Percentiles rank a stretch among this genome's conserved stretches.
Evolutionary conservation across 495 filamentous ascomycete genomes (phyloP).

Genomic region (Filosporella fistucella): DNA sequence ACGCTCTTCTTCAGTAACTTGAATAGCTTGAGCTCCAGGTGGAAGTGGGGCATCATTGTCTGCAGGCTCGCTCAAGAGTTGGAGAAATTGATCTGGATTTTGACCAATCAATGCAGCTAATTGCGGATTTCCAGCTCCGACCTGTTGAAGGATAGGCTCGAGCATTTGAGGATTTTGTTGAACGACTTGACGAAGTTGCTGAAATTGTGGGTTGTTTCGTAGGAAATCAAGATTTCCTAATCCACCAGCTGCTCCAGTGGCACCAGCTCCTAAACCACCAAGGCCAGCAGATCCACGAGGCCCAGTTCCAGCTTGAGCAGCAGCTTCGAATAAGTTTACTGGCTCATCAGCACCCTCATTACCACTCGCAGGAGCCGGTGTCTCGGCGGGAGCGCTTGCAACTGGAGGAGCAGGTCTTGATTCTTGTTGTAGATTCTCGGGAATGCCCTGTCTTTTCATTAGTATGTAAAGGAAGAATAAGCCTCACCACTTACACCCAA

Average conservation of each 20-base stretch:
- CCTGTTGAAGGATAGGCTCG: constrained; percentile 93
- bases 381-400: constrained; percentile 27
- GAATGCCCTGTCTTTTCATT: constrained; percentile 63
- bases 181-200: constrained; percentile 93
- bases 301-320: constrained; percentile 66
- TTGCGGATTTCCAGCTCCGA: constrained; percentile 92
- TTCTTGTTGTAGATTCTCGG: constrained; percentile 72
- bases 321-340: constrained; percentile 93
- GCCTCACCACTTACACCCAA: constrained; percentile 59
- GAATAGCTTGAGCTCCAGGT: constrained; percentile 83
- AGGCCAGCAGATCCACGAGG: constrained; percentile 43
- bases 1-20: constrained; percentile 91
- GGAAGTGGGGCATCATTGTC: constrained; percentile 73
- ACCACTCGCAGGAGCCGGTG: constrained; percentile 32
- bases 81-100: constrained; percentile 89
- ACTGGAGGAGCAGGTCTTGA: constrained; percentile 41
- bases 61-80: constrained; percentile 76
- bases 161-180: constrained; percentile 98
- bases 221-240: constrained; percentile 87
- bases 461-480: constrained; percentile 4
- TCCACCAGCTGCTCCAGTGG: constrained; percentile 47
- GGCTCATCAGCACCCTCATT: constrained; percentile 59
- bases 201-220: constrained; percentile 94
- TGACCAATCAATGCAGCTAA: constrained; percentile 85
- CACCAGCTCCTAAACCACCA: constrained; percentile 45